Base-by-base conservation (phyloP, 1,284 basidiomycete genomes). In the Ustilago cynodontis region DNA sequence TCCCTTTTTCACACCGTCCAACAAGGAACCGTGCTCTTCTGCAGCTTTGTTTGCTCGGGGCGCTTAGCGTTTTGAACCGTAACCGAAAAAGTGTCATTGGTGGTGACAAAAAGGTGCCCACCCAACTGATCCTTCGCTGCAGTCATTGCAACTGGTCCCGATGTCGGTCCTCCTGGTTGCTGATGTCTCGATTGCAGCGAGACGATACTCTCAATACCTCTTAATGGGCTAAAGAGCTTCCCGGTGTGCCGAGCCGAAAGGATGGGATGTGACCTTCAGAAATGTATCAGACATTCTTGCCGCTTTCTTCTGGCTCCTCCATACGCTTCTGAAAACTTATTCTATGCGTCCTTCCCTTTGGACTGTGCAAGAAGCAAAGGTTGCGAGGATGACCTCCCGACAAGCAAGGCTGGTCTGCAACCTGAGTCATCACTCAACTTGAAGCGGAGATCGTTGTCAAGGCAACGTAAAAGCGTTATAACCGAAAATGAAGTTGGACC, bases 401-500 rank as follows among this genome's bases (percentile, higher is more conserved):
- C n/a, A 10, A 37, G 35, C 14, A 14, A 37, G 9, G 9, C 14
- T 37, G 8, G 7, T 37, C 14, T 6, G 35, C 35, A 37, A 14
- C 35, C 35, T 37, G 35, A 37, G 14, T 16, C 9, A 18, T 43
- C 0, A 20, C 18, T 43, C 8, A n/a, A 8, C n/a, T 20, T 20
- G 41, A 11, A 16, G 47, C 13, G 6, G 24, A 7, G 9, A 49
- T 31, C 24, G 29, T 29, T n/a, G 49, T n/a, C 16, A 39, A 29
- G 14, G 53, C 53, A 54, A 26, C 24, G 24, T 33, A 68, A 59
- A 62, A 59, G 59, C 65, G 59, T 29, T 49, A 62, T 58, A 68
- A 14, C 59, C 65, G 65, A 68, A 58, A 41, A 33, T 33, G 22
- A n/a, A 18, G 18, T n/a, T 58, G 56, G 56, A 63, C 28, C 54